Percentiles rank a stretch among this genome's conserved stretches.
Conservation (phyloP, 2,329 filamentous ascomycete species). For the Ceratocystis papillata region DNA sequence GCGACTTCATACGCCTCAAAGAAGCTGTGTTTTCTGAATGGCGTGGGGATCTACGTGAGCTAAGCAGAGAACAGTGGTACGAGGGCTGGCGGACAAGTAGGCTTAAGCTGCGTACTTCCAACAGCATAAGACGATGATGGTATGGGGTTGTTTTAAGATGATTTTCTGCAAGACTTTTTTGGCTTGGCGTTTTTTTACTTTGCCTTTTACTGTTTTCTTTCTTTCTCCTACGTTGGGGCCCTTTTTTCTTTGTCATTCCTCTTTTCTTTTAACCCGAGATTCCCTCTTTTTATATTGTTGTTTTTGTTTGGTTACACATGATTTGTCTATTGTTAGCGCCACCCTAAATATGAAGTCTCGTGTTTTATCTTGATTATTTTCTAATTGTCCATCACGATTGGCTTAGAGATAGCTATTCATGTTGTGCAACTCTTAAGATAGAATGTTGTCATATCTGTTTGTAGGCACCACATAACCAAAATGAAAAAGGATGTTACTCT, state of each 20-base stretch:
- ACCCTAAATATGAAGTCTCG: slow-evolving; percentile 8
- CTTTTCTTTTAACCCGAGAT: slow-evolving; percentile 6
- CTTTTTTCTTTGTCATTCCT: background rate
- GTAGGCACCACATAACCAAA: background rate
- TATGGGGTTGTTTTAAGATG: slow-evolving; percentile 14
- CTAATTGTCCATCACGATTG: background rate
- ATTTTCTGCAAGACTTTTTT: slow-evolving; percentile 1
- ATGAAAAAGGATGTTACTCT: background rate
- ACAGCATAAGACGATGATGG: slow-evolving; percentile 31
- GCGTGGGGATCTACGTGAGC: slow-evolving; percentile 80
- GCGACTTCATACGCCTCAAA: slow-evolving; percentile 83
- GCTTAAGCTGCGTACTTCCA: slow-evolving; percentile 45
- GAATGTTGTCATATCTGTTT: background rate
- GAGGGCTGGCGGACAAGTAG: slow-evolving; percentile 80
- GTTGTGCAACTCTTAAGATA: background rate
- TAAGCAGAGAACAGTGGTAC: slow-evolving; percentile 87
- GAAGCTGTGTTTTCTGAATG: slow-evolving; percentile 90
- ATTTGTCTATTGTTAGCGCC: background rate
- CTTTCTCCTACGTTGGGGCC: slow-evolving; percentile 16
- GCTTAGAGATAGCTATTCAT: slow-evolving; percentile 5
- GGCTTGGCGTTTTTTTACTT: background rate
- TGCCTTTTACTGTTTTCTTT: slow-evolving; percentile 14
- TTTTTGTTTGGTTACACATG: background rate
- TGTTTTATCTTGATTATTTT: slow-evolving; percentile 17
- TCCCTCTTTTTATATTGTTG: background rate